Evolutionary conservation across 2,329 filamentous ascomycete genomes (phyloP).

Genomic region (Fusarium camptoceras): DNA sequence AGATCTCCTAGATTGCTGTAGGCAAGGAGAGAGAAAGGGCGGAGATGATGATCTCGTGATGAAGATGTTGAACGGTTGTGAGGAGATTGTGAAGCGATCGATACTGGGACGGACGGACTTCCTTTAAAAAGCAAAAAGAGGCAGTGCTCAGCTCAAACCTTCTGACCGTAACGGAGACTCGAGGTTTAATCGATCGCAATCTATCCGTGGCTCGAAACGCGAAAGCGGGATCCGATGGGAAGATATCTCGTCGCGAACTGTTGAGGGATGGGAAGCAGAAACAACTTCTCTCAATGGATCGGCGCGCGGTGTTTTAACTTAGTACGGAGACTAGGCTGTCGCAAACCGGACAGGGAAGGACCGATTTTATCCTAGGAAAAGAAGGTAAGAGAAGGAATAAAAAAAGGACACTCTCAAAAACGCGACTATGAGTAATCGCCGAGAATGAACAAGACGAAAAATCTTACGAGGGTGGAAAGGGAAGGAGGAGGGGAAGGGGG

Average conservation of each 20-base stretch:
- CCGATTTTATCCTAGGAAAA: slow-evolving; percentile 38
- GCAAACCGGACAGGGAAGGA: slow-evolving; percentile 30
- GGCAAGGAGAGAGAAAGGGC: slow-evolving; percentile 49
- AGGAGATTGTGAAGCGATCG: slow-evolving; percentile 55
- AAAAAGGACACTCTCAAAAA: slow-evolving; percentile 29
- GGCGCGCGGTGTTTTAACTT: slow-evolving; percentile 36
- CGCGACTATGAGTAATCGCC: slow-evolving; percentile 33
- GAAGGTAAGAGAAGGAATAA: slow-evolving; percentile 13
- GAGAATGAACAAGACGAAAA: slow-evolving; percentile 39
- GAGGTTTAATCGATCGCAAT: slow-evolving; percentile 44
- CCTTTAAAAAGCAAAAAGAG: slow-evolving; percentile 53
- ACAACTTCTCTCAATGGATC: slow-evolving; percentile 27
- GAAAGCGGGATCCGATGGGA: slow-evolving; percentile 13
- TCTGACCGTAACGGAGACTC: slow-evolving; percentile 43
- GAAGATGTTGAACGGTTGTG: slow-evolving; percentile 48
- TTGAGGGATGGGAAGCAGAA: slow-evolving; percentile 26
- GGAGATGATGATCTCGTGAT: slow-evolving; percentile 50
- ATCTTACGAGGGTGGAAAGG: slow-evolving; percentile 37
- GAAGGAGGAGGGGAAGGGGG: slow-evolving; percentile 32
- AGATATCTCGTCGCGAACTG: slow-evolving; percentile 38
- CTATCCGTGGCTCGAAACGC: slow-evolving; percentile 30
- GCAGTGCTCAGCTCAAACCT: slow-evolving; percentile 56
- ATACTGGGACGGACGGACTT: slow-evolving; percentile 52
- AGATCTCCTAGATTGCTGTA: slow-evolving; percentile 47
- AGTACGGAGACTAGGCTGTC: slow-evolving; percentile 29